Conservation (phyloP, 495 filamentous ascomycete genomes). For the Tuber indicum region DNA sequence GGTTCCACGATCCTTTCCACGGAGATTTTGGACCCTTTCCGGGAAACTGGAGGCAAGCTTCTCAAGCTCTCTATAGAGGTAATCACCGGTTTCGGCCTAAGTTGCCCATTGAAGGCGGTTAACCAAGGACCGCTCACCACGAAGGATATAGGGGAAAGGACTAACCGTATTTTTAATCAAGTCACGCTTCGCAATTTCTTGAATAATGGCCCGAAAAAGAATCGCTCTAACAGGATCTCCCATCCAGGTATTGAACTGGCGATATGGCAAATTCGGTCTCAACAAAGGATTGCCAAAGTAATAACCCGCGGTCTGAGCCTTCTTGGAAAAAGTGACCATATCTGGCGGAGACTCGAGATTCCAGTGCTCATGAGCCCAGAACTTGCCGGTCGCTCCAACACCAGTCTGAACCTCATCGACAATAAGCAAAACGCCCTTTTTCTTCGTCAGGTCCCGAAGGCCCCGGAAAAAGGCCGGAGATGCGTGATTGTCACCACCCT, state of each 20-base stretch:
- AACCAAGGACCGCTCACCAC: not conserved
- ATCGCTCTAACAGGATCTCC: slow-evolving; percentile 87
- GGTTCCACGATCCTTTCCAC: slow-evolving; percentile 90
- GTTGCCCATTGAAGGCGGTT: not conserved
- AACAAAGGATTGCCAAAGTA: slow-evolving; percentile 84
- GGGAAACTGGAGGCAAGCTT: slow-evolving; percentile 68
- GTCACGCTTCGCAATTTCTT: slow-evolving; percentile 74
- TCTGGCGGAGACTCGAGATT: slow-evolving; percentile 75
- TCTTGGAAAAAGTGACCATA: slow-evolving; percentile 99
- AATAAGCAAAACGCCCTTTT: slow-evolving; percentile 82
- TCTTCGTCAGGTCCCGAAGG: slow-evolving; percentile 77
- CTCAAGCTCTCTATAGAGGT: slow-evolving; percentile 68
- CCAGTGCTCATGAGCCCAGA: slow-evolving; percentile 99
- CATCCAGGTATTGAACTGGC: slow-evolving; percentile 99
- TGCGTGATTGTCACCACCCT: slow-evolving; percentile 98
- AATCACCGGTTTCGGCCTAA: slow-evolving; percentile 65
- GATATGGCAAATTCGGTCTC: slow-evolving; percentile 97
- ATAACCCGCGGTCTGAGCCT: slow-evolving; percentile 96
- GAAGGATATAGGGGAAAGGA: not conserved
- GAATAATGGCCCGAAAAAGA: slow-evolving; percentile 84
- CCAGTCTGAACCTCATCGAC: slow-evolving; percentile 99
- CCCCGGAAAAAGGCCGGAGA: slow-evolving; percentile 86
- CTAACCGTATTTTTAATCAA: slow-evolving; percentile 68
- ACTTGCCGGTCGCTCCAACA: slow-evolving; percentile 88
- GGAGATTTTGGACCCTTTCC: slow-evolving; percentile 75